Base-by-base conservation (phyloP, 208 protist species). In the Acanthamoeba royreba region DNA sequence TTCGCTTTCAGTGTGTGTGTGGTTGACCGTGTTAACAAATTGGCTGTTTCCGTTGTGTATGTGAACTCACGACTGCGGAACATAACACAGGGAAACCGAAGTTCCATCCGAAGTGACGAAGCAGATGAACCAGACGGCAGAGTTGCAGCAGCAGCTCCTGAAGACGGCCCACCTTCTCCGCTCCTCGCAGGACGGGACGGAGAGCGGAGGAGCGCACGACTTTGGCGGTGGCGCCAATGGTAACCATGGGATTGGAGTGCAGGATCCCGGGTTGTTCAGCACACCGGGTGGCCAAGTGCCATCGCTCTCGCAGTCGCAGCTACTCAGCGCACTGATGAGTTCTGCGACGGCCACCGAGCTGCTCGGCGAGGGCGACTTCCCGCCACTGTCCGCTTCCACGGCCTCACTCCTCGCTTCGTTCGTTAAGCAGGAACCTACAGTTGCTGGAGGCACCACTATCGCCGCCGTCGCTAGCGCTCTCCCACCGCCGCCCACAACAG, bases 61-160 rank as follows among this genome's bases (percentile, higher is more conserved):
- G n/a, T n/a, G n/a, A n/a, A n/a, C n/a, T n/a, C n/a, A n/a, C n/a
- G n/a, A n/a, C n/a, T n/a, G n/a, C n/a, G n/a, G n/a, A n/a, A n/a
- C n/a, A n/a, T n/a, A n/a, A n/a, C n/a, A n/a, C n/a, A 88, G 49
- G 31, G 79, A 81, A 42, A 81, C 69, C 45, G 49, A 61, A 38
- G 79, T 61, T 19, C 43, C 79, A 38, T 61, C 79, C 11, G 79
- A 88, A 49, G 31, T 63, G 7, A 35, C 43, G 33, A 53, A 88
- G 40, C 45, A 38, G n/a, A 88, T 88, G 79, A 53, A 61, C 13
- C 79, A 88, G 46, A 88, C 47, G 7, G 79, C 79, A 5, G 79
- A 53, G 28, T 47, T 88, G 28, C 79, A 88, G 46, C 47, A 88
- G 33, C 79, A 88, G 79, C 79, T 88, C 28, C 49, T 88, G 28